These are phyloP conservation scores for Paraconiothyrium brasiliense DNA, from an alignment of 2,329 filamentous ascomycete species.

Conservation along the genomic window DNA sequence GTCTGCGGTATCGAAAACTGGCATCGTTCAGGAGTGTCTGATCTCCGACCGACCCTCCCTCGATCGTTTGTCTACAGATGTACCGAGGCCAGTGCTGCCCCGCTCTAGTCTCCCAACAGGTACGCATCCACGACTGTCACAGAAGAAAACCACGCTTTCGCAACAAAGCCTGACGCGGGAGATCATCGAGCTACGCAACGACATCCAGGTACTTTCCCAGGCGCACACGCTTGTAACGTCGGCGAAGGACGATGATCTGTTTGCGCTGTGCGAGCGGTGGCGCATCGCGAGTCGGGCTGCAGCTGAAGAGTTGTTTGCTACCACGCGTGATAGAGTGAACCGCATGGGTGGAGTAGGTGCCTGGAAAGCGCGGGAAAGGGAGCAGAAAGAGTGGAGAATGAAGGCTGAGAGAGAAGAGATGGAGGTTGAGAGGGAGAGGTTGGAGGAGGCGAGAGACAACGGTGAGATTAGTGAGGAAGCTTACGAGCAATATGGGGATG, in stretches of 20 bases:
- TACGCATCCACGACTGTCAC: conserved; percentile 15
- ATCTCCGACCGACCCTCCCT: conserved; percentile 24
- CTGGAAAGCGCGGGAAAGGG: conserved; percentile 57
- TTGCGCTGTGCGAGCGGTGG: conserved; percentile 68
- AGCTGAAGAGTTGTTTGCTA: conserved; percentile 73
- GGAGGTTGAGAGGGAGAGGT: conserved; percentile 53
- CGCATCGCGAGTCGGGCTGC: conserved; percentile 66
- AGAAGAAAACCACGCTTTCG: conserved; percentile 25
- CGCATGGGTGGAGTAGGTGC: conserved; percentile 70
- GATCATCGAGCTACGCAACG: conserved; percentile 45
- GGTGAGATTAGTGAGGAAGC: conserved; percentile 57
- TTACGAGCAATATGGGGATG: conserved; percentile 55
- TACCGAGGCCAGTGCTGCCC: conserved; percentile 27
- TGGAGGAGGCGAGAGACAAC: conserved; percentile 51
- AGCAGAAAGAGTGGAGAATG: conserved; percentile 42
- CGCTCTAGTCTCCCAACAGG: conserved; percentile 23
- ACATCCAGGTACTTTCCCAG: conserved; percentile 53
- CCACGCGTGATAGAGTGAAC: conserved; percentile 68
- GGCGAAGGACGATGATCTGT: conserved; percentile 63
- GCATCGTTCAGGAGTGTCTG: conserved; percentile 8
- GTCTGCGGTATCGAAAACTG: neutral
- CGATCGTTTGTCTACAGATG: conserved; percentile 14
- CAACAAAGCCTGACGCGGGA: conserved; percentile 42
- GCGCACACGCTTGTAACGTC: conserved; percentile 51
- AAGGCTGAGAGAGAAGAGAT: conserved; percentile 42